Percentiles rank a stretch among this genome's conserved stretches.
Conservation (phyloP, 352 stramenopile genomes). For the Elongisporangium prolatum region DNA sequence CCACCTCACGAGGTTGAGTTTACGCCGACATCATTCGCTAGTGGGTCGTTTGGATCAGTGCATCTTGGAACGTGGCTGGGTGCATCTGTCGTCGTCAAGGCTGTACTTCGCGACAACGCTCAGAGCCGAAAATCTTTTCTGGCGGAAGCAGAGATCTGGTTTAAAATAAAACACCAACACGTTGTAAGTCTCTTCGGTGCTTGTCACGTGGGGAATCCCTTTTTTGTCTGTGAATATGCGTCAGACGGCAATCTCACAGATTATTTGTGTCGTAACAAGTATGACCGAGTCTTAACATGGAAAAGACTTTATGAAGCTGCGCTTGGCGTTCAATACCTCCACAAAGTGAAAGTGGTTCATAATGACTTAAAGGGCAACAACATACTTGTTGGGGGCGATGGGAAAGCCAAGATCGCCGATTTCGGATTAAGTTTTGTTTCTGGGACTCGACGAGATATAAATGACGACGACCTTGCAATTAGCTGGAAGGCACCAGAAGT, state of each 20-base stretch:
- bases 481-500: neutral
- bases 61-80: conserved; percentile 5
- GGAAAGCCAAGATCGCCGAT: neutral
- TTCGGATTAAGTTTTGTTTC: neutral
- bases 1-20: conserved; percentile 6
- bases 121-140: conserved; percentile 5
- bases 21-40: conserved; percentile 1
- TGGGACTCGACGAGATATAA: neutral
- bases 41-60: conserved; percentile 6
- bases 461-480: neutral
- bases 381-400: conserved; percentile 12
- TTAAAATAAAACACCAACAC: conserved; percentile 1
- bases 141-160: conserved; percentile 6
- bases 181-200: conserved; percentile 6
- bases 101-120: neutral
- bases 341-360: conserved; percentile 17
- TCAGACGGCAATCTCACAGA: conserved; percentile 10
- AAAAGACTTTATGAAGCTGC: conserved; percentile 22
- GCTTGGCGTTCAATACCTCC: conserved; percentile 15
- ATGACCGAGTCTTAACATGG: conserved; percentile 3
- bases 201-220: conserved; percentile 5
- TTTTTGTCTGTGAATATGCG: conserved; percentile 17
- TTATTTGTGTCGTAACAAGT: conserved; percentile 9
- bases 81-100: conserved; percentile 8
- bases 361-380: conserved; percentile 26